These are phyloP conservation scores for Fragosphaeria purpurea DNA, from an alignment of 2,329 filamentous ascomycete species.

Conservation along the genomic window DNA sequence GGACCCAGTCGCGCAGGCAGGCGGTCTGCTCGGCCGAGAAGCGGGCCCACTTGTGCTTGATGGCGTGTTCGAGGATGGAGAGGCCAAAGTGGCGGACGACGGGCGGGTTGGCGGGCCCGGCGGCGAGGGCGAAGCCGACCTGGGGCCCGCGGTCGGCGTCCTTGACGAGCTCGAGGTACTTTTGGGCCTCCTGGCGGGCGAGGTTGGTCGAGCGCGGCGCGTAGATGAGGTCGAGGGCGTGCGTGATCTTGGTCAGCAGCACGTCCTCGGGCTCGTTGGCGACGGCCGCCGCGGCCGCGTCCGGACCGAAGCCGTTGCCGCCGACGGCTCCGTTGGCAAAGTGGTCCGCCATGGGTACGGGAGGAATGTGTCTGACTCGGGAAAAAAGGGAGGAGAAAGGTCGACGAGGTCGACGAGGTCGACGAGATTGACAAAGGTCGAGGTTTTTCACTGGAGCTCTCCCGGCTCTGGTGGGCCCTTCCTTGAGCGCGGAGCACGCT, in stretches of 20 bases:
- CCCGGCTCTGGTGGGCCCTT: no score
- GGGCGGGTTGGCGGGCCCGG: slow-evolving; percentile 62
- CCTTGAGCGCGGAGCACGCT: no score
- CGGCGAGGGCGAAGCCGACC: slow-evolving; percentile 75
- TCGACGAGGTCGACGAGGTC: no score
- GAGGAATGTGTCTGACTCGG: no score
- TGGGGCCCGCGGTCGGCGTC: slow-evolving; percentile 66
- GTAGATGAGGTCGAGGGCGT: slow-evolving; percentile 82
- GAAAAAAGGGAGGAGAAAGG: background rate
- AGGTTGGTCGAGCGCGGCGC: slow-evolving; percentile 71
- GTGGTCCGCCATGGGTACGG: slow-evolving; percentile 6
- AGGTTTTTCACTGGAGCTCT: no score
- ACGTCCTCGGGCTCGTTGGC: slow-evolving; percentile 10
- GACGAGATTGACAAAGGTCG: no score
- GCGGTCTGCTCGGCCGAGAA: slow-evolving; percentile 59
- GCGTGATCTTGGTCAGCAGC: slow-evolving; percentile 59
- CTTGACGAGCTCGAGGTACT: slow-evolving; percentile 81
- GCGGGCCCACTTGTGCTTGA: slow-evolving; percentile 74
- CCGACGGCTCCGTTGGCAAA: slow-evolving; percentile 12
- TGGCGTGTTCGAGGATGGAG: slow-evolving; percentile 79
- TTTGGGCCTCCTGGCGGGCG: slow-evolving; percentile 69
- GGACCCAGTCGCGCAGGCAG: slow-evolving; percentile 63
- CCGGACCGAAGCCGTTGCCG: slow-evolving; percentile 21
- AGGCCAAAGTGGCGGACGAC: slow-evolving; percentile 90
- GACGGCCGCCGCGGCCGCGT: background rate